Evolutionary conservation across 202 grass and related monocot species (phyloP).

Genomic region (Schoenoplectus tabernaemontani): DNA sequence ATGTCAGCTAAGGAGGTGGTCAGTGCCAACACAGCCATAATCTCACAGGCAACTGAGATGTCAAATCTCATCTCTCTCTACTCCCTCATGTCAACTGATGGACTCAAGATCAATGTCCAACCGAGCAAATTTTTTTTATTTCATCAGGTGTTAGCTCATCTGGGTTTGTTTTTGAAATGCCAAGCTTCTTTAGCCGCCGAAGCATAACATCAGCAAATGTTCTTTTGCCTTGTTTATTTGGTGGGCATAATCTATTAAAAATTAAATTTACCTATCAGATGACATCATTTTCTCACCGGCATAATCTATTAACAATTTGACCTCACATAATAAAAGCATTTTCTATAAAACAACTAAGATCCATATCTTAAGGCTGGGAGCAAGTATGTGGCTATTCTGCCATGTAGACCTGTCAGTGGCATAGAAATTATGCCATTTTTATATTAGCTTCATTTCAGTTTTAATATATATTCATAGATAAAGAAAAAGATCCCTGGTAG

Average conservation of each 20-base stretch:
- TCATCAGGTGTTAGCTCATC: conserved; percentile 88
- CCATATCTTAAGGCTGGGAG: not conserved
- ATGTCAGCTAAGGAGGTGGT: conserved; percentile 89
- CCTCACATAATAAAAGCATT: not conserved
- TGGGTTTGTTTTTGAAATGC: conserved; percentile 74
- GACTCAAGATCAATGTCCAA: conserved; percentile 83
- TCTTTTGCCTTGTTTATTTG: conserved; percentile 93
- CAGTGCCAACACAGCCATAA: conserved; percentile 97
- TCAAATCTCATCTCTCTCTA: conserved; percentile 97
- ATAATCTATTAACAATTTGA: not conserved
- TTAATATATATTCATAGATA: not conserved
- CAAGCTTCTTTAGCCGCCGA: conserved; percentile 59
- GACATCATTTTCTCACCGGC: not conserved
- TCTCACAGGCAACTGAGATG: conserved; percentile 96
- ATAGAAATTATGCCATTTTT: not conserved
- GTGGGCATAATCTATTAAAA: conserved; percentile 62
- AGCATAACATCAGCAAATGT: conserved; percentile 77
- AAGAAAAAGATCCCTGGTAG: not conserved
- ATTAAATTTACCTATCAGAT: not conserved
- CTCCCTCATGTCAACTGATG: conserved; percentile 75
- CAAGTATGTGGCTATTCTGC: not conserved
- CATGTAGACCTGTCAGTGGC: not conserved
- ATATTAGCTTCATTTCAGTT: not conserved
- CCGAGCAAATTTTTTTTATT: conserved; percentile 63
- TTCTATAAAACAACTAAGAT: not conserved